phyloP scores from a whole-genome alignment of 2,329 filamentous ascomycete species.

The Colletotrichum sp. region DNA sequence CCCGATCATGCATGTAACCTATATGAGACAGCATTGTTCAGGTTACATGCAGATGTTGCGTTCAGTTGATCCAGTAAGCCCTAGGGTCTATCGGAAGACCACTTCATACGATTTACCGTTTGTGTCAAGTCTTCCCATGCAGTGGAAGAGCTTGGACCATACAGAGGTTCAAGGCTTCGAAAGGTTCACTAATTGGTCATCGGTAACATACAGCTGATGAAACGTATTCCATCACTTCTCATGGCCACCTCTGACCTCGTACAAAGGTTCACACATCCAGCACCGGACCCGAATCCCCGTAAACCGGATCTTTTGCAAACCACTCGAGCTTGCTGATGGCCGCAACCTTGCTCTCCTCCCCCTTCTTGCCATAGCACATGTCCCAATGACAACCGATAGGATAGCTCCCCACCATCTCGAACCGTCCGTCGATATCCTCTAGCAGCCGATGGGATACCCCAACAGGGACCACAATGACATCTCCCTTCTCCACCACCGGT shows the following conservation, averaged over 20 bases:
- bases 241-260: neutral
- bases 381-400: conserved; percentile 65
- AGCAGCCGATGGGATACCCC: conserved; percentile 69
- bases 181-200: neutral
- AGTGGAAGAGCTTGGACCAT: neutral
- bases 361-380: conserved; percentile 71
- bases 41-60: neutral
- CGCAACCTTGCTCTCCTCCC: conserved; percentile 56
- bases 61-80: neutral
- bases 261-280: neutral
- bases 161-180: neutral
- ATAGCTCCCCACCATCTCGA: conserved; percentile 73
- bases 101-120: neutral
- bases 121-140: neutral
- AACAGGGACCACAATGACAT: conserved; percentile 69
- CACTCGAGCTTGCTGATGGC: conserved; percentile 11
- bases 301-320: conserved; percentile 26
- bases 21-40: neutral
- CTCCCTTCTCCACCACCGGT: conserved; percentile 58
- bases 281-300: conserved; percentile 17
- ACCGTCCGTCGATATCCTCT: conserved; percentile 57
- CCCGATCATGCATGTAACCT: neutral
- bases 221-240: neutral
- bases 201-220: neutral
- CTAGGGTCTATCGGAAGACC: neutral